A percentile compares a stretch with the other conserved stretches of the same genome.
phyloP scores from a whole-genome alignment of 2,329 filamentous ascomycete genomes.

The Fusarium nygamai region DNA sequence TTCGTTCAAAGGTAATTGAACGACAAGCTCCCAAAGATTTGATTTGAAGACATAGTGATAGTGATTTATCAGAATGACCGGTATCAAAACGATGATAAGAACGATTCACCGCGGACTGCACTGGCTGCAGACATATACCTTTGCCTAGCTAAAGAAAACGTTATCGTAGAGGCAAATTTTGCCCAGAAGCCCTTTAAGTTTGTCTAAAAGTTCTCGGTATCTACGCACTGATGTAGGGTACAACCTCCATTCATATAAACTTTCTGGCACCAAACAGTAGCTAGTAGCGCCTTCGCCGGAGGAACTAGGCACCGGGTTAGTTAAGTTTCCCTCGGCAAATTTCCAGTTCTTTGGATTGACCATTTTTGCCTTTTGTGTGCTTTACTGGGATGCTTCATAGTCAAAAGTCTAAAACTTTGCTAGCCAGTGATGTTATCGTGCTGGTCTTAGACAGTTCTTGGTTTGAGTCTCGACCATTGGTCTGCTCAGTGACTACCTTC shows the following conservation, averaged over 20 bases:
- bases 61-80: rapidly evolving
- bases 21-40: rapidly evolving
- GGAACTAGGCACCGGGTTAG: neutral
- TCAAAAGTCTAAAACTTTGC: neutral
- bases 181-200: neutral
- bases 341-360: neutral
- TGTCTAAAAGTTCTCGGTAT: no score
- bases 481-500: neutral
- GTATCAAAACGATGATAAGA: neutral
- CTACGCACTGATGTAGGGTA: no score
- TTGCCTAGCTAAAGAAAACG: neutral
- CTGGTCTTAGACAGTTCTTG: neutral
- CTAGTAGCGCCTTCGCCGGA: neutral
- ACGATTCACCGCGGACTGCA: neutral
- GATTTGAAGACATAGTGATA: rapidly evolving
- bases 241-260: no score
- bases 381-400: neutral
- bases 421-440: neutral
- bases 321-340: neutral
- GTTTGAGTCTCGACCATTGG: neutral
- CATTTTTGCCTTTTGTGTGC: neutral
- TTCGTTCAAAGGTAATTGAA: neutral
- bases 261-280: no score
- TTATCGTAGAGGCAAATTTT: neutral
- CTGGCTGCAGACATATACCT: neutral